Evolutionary conservation across 768 basidiomycete species (phyloP), one percentile per base, ranked within the genome.

Genomic region (Boletus edulis): DNA sequence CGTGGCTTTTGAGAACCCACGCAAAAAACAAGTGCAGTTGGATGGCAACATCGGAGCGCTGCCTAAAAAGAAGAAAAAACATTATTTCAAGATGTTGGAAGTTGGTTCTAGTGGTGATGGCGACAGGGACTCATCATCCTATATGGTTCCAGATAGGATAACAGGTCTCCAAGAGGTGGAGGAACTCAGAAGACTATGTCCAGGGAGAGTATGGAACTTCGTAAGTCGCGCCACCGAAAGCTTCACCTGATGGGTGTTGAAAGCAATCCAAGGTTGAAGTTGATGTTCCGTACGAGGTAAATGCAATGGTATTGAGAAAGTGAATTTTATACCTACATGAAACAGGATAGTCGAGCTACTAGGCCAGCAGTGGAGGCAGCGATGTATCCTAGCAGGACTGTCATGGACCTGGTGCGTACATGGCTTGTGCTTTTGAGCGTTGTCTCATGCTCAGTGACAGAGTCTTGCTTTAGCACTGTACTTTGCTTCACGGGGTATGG

Each of bases 1-100:
- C 62, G 92, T 98, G 5, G 91, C 92, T 1, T 98, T 98, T 61
- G 94, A 98, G 67, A 97, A 97, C 64, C 94, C 94, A n/a, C 82
- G 92, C 7, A 88, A 89, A 64, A 72, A 89, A 14, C 75, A 75
- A 43, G 66, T 77, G 4, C 75, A 79, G 55, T 56, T 72, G 20
- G 76, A 77, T 46, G 78, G 80, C 13, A 82, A 82, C 57, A 56
- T 69, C 31, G 76, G 75, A 15, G 75, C 74, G 1, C 62, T 76
- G n/a, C 66, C 75, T 13, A 81, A 78, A 58, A 76, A 69, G 63
- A 74, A 78, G 55, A 75, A 72, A 65, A 77, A 70, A 62, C 62
- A 59, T 51, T 66, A 62, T 44, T 41, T 51, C 40, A 59, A 60
- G 37, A 55, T 10, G 38, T 24, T 31, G 12, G 57, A 39, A 15